Evolutionary conservation across 73 alveolate species (phyloP), one percentile per base, ranked within the genome.

Genomic region (Paramecium sexaurelia): DNA sequence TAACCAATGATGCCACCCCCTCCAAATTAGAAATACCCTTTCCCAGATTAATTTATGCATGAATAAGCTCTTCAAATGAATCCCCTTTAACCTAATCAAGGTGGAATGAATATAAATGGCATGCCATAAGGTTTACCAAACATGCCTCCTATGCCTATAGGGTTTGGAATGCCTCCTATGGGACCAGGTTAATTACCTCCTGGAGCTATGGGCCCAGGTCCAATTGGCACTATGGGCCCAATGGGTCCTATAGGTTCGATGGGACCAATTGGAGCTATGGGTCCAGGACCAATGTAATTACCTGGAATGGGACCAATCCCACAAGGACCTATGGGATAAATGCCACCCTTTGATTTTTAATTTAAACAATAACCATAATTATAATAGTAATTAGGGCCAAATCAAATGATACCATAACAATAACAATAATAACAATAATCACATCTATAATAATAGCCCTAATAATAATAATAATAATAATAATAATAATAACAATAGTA

Each of bases 121-220:
- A 61, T 61, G 41, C 83, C 83, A 29, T 61, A 61, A n/a, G 83
- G 83, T 61, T 61, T 61, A 32, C 43, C 7, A 32, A 61, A 61
- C 39, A 61, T 61, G 83, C 83, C 83, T 22, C 83, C 83, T 10
- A 61, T 61, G 83, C 47, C 83, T 6, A 61, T 61, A 8, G 83
- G 83, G 26, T 61, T 61, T 32, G 83, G 83, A 26, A 61, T 61
- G 83, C 47, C 47, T 32, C 83, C 83, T 8, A 61, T 61, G 83
- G 83, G 83, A 29, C 83, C 83, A 29, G 83, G 83, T 29, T 20
- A 61, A 24, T 11, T 61, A 13, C 47, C 47, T 3, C 83, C 83
- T 11, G 83, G 83, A 61, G 29, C 83, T 2, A 61, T 61, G 83
- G 83, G 83, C 0, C 83, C 83, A 61, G 83, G 83, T 29, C 83